phyloP scores from a whole-genome alignment of 495 filamentous ascomycete species.

The Penicillium arizonense region DNA sequence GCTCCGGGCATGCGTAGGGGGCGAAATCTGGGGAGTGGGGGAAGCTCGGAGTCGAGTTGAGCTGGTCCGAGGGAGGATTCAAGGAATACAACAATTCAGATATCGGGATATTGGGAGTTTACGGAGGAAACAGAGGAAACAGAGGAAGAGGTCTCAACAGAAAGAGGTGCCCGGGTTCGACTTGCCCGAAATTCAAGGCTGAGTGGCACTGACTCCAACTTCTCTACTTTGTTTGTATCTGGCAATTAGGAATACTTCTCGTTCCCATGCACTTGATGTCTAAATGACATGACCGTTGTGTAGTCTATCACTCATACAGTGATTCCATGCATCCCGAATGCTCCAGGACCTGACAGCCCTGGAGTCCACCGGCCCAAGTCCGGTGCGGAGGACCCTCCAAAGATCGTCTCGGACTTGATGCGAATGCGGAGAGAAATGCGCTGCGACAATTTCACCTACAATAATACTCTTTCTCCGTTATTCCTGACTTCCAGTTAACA shows the following conservation, averaged over 20 bases:
- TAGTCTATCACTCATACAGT: too few species aligned
- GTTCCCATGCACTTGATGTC: too few species aligned
- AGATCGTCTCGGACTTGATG: constrained; percentile 39
- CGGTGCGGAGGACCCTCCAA: constrained; percentile 27
- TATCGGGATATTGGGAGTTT: too few species aligned
- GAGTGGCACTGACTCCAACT: neutral
- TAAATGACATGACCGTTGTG: too few species aligned
- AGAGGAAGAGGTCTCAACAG: too few species aligned
- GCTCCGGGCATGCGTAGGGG: constrained; percentile 32
- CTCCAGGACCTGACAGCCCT: too few species aligned
- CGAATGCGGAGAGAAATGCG: constrained; percentile 36
- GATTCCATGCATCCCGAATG: too few species aligned
- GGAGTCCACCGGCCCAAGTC: constrained; percentile 30
- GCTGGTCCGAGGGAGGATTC: neutral
- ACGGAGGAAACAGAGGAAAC: too few species aligned
- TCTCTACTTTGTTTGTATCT: too few species aligned
- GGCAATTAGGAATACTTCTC: too few species aligned
- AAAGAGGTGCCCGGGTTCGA: neutral
- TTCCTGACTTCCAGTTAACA: neutral
- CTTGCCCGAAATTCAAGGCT: neutral
- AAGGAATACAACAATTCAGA: too few species aligned
- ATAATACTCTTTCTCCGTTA: neutral
- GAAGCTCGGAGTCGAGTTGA: neutral
- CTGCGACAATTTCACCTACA: neutral
- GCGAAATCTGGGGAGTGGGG: constrained; percentile 16